These are phyloP conservation scores for Beauveria scarabaeidicola DNA, from an alignment of 2,329 filamentous ascomycete genomes.

Conservation along the genomic window DNA sequence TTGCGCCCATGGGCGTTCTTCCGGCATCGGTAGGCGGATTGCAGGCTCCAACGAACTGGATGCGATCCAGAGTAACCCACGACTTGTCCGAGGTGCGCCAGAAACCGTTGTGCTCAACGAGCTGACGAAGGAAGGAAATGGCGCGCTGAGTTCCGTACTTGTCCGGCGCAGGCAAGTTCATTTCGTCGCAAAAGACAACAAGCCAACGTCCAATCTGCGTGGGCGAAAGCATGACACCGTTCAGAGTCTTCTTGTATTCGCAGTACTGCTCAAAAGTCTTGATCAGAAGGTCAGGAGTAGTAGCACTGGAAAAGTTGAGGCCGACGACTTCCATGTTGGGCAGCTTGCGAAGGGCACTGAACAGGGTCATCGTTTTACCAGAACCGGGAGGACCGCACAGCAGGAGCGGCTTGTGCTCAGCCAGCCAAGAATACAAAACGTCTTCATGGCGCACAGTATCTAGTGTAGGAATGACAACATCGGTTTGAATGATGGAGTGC, in stretches of 20 bases:
- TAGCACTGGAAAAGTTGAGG: slow-evolving; percentile 98
- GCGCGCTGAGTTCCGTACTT: slow-evolving; percentile 96
- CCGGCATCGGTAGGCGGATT: slow-evolving; percentile 97
- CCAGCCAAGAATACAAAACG: slow-evolving; percentile 98
- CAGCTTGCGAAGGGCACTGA: slow-evolving; percentile 91
- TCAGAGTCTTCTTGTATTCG: slow-evolving; percentile 97
- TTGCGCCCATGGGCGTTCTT: slow-evolving; percentile 83
- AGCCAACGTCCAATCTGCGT: slow-evolving; percentile 97
- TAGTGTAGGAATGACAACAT: slow-evolving; percentile 94
- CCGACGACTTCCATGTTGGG: slow-evolving; percentile 99
- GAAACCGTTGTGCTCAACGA: slow-evolving; percentile 98
- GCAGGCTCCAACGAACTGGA: slow-evolving; percentile 97
- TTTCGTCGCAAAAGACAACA: slow-evolving; percentile 98
- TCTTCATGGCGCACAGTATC: slow-evolving; percentile 98
- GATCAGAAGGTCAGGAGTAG: slow-evolving; percentile 92
- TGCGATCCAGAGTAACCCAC: slow-evolving; percentile 95
- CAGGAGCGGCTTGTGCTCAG: slow-evolving; percentile 93
- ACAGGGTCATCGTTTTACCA: slow-evolving; percentile 99
- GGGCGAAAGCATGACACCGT: slow-evolving; percentile 89
- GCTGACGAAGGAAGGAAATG: slow-evolving; percentile 92
- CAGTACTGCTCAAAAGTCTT: slow-evolving; percentile 99
- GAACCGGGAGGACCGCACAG: slow-evolving; percentile 96
- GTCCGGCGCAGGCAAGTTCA: slow-evolving; percentile 95
- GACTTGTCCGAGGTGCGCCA: slow-evolving; percentile 96
- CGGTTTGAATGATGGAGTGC: slow-evolving; percentile 94